Base-by-base conservation (phyloP, 2,329 filamentous ascomycete species). In the Xylariales sp. region DNA sequence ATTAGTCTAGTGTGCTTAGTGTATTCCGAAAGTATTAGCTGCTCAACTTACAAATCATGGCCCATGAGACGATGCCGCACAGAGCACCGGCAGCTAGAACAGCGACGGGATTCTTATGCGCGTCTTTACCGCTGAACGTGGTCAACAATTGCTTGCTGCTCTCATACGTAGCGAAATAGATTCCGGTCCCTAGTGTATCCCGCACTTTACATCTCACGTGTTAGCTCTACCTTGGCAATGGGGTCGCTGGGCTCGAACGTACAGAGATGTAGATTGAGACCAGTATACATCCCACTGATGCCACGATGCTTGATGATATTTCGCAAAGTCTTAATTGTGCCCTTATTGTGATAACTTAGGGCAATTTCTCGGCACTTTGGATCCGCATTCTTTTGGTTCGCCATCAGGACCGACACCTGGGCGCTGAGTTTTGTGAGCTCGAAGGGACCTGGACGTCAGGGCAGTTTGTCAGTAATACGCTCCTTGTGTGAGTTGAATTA, bases 91-190 rank as follows among this genome's bases (percentile, higher is more conserved):
- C 85, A 33, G 83, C 70, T 12, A 90, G 76, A 21, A 93, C 86
- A 13, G 87, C 83, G 38, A 87, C 59, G n/a, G 86, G 85, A 53
- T 85, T 85, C 33, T 84, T 87, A n/a, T 85, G 80, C 6, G 82
- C 81, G 43, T 75, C 75, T 46, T 85, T 83, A 33, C 84, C 76
- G 29, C 76, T 78, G 46, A 85, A 79, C 13, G 86, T 88, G 15
- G 83, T 86, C 46, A 89, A 74, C 17, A 91, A 65, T 59, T 93
- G 87, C 57, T 94, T 94, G 50, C 81, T 79, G 57, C 85, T 89
- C 62, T 94, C 88, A 59, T 94, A 94, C 20, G 88, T 90, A 66
- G 86, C 87, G 56, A 94, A 94, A 60, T 94, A 94, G 41, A 91
- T 87, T 20, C 80, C 78, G 2, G 88, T 94, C 38, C 88, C 88